Base-by-base conservation (phyloP, 1,284 basidiomycete genomes). In the Rhodotorula sp. region DNA sequence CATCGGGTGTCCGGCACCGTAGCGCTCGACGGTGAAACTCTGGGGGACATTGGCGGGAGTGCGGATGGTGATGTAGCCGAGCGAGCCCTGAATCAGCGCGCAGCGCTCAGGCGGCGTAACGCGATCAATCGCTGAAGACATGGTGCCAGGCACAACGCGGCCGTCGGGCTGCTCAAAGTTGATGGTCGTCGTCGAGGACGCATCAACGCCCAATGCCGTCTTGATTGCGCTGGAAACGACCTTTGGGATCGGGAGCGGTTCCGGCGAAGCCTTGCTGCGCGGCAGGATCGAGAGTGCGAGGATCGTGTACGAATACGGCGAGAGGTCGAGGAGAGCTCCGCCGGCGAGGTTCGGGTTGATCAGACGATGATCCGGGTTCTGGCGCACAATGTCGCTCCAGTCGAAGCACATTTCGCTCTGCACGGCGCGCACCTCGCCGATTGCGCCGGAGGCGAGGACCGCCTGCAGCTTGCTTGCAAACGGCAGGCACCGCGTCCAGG, bases 321-420 rank as follows among this genome's bases (percentile, higher is more conserved):
- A 84, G 10, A 85, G 68, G 74, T 85, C 84, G 48, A 85, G 78
- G 18, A 85, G 71, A 0, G 81, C 79, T 10, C 84, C 84, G 14
- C 84, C 84, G 0, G 81, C 84, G 0, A 84, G 76, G 21, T 82
- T 79, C 0, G 82, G 81, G 64, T 81, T 79, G 64, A 81, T 78
- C 6, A 84, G 65, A 0, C 84, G 77, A 74, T 84, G 81, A 38
- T 78, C 78, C 16, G 64, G 59, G 47, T 66, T 23, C 26, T 43
- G 52, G 78, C 66, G 26, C 67, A 69, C 58, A 0, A 52, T 66
- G 19, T 60, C 28, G 60, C 61, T 64, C 45, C 72, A 60, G 72
- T 78, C 65, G 60, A 77, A 64, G 48, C 75, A 71, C 19, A 80
- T 78, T 58, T 82, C 81, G 5, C 79, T 77, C 52, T 79, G 77